Evolutionary conservation across 2,329 filamentous ascomycete species (phyloP).

Genomic region (Colletotrichum sp.): DNA sequence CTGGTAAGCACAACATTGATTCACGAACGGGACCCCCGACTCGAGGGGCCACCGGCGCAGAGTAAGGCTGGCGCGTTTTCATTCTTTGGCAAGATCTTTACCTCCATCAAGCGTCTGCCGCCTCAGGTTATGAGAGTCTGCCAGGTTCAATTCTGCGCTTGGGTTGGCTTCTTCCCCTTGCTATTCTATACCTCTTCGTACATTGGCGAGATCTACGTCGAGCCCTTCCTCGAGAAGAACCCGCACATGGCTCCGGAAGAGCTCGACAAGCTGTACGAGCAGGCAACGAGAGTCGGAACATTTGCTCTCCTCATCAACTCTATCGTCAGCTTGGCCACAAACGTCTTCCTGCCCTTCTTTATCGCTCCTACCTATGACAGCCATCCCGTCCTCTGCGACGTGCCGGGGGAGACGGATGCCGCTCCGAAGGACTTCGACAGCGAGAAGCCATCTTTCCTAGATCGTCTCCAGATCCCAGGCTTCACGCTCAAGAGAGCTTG

Average conservation of each 20-base stretch:
- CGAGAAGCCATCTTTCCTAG: constrained; percentile 51
- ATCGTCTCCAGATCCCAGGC: constrained; percentile 75
- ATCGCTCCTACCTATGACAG: constrained; percentile 79
- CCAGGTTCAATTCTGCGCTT: constrained; percentile 82
- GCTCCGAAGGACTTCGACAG: constrained; percentile 35
- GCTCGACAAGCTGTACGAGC: constrained; percentile 81
- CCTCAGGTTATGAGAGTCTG: constrained; percentile 85
- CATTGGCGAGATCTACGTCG: constrained; percentile 89
- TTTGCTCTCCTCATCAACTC: constrained; percentile 90
- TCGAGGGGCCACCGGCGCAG: constrained; percentile 67
- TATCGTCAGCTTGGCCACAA: constrained; percentile 80
- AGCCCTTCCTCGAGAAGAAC: constrained; percentile 78
- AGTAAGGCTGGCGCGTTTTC: constrained; percentile 70
- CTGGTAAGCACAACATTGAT: constrained; percentile 72
- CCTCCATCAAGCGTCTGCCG: constrained; percentile 78
- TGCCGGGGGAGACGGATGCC: constrained; percentile 35
- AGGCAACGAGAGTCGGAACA: constrained; percentile 85
- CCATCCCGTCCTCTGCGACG: constrained; percentile 35
- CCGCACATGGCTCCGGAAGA: constrained; percentile 79
- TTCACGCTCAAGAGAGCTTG: constrained; percentile 89
- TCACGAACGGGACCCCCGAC: constrained; percentile 79
- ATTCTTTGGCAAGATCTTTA: constrained; percentile 82
- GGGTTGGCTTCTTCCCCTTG: constrained; percentile 96
- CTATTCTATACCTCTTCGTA: constrained; percentile 96
- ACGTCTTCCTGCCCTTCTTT: constrained; percentile 84